Base-by-base conservation (phyloP, 345 rosid species). In the Dipteronia dyeriana region DNA sequence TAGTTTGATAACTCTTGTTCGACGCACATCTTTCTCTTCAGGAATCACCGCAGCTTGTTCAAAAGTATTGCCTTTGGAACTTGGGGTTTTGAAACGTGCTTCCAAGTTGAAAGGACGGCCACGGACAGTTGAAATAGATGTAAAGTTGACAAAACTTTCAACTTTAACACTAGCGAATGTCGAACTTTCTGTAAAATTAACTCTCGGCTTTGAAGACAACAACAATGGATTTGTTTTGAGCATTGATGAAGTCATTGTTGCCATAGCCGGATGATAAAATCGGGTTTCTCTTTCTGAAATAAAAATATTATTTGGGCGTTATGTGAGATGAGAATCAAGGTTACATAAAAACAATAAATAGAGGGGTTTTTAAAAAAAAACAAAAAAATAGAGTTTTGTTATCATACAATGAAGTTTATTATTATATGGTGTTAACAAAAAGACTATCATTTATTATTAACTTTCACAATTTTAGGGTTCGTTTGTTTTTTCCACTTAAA, bases 1-100 rank as follows among this genome's bases (percentile, higher is more conserved):
- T 1, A 71, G 75, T 47, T 71, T 71, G 49, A 51, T 56, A 9
- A 71, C 64, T 43, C 64, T 53, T 29, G 41, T 31, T 19, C 73
- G 59, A 41, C 1, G 13, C 41, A 26, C 22, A 26, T 70, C 3
- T 1, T 53, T 29, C 54, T 3, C 54, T 49, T 49, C 54, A 49
- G 54, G 54, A 49, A 49, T 49, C 16, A 49, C 54, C 4, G 54
- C 54, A 12, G 54, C 3, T 49, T 49, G 54, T 45, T 43, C 56
- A 43, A 9, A 43, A 22, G 11, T 3, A n/a, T 67, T 67, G 16
- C 23, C 31, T 6, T 22, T 47, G 7, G 34, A 23, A 25, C 19
- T 31, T 12, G 38, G 26, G 57, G 34, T 41, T 13, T 12, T 17
- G 0, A 49, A 49, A 49, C 13, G 17, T 3, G 20, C 3, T 47